These are phyloP conservation scores for Syzygium aqueum DNA, from an alignment of 345 rosid species.

Conservation along the genomic window DNA sequence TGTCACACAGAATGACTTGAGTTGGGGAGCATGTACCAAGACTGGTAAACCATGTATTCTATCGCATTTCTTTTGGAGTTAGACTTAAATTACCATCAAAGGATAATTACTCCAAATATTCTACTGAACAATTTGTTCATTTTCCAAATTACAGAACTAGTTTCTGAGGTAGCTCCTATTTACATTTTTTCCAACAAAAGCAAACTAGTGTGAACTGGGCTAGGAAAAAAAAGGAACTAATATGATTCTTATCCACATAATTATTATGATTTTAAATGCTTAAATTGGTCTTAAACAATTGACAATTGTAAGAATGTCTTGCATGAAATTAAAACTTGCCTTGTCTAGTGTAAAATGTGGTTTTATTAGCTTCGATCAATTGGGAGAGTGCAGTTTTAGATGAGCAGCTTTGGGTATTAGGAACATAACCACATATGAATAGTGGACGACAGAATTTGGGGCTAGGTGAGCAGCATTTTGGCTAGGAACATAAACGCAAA, in stretches of 20 bases:
- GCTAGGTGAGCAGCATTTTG: not conserved
- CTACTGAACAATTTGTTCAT: not conserved
- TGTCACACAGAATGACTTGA: not conserved
- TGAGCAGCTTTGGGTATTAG: not conserved
- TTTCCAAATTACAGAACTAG: not conserved
- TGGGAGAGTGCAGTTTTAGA: not conserved
- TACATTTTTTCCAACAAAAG: not conserved
- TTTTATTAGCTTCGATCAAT: not conserved
- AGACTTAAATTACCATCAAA: not conserved
- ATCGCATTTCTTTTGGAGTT: not conserved
- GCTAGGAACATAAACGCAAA: not conserved
- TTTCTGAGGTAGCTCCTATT: not conserved
- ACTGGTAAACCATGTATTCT: not conserved
- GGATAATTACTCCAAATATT: not conserved
- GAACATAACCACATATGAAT: not conserved
- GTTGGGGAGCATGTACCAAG: not conserved
- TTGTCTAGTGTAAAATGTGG: not conserved
- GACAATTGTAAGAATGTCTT: not conserved
- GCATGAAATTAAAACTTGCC: not conserved
- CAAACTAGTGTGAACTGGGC: not conserved
- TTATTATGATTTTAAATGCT: not conserved
- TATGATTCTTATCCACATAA: not conserved
- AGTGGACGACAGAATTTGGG: not conserved
- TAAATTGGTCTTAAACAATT: not conserved
- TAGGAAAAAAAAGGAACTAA: not conserved